Evolutionary conservation across 257 asterid genomes (phyloP), one percentile per base, ranked within the genome.

Genomic region (Capsicum rhomboideum): DNA sequence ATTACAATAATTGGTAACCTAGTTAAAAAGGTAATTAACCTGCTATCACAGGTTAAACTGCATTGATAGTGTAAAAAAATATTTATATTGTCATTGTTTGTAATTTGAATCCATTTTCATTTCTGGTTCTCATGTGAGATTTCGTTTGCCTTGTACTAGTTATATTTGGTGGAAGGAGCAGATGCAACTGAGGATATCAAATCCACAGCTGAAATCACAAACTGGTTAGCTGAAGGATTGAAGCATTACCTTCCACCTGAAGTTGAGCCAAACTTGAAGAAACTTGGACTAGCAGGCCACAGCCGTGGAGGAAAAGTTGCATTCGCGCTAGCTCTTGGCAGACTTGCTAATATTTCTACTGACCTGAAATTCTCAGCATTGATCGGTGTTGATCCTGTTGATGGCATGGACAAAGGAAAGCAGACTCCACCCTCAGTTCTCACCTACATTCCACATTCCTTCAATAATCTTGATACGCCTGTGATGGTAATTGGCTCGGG

Each of bases 221-320:
- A 86, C 16, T 96, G 98, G 99, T 40, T 96, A 71, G 46, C 95
- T 10, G 81, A 86, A 80, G 94, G 94, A 61, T 83, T 94, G 37
- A 40, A 50, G 58, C 83, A 85, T 66, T 84, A 84, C 61, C 96
- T 96, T 83, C 98, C 98, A 18, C 55, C 91, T 14, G 12, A 89
- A 12, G 92, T 94, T 3, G 85, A 84, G 26, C 97, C 98, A 20
- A 84, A 93, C 86, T 56, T 94, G 40, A 69, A 26, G 2, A 91
- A 91, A 80, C 87, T 96, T 26, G 99, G 86, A 8, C 89, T 96
- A 12, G 90, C 94, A 1, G 98, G 98, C 56, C 99, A 96, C 52
- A 96, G 98, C 40, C 92, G 99, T 0, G 99, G 99, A 4, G 99
- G 95, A 16, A 96, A 96, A 86, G 98, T 89, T 4, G 97, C 97